Evolutionary conservation across 441 rosid species (phyloP), one percentile per base, ranked within the genome.

Genomic region (Daphne laureola): DNA sequence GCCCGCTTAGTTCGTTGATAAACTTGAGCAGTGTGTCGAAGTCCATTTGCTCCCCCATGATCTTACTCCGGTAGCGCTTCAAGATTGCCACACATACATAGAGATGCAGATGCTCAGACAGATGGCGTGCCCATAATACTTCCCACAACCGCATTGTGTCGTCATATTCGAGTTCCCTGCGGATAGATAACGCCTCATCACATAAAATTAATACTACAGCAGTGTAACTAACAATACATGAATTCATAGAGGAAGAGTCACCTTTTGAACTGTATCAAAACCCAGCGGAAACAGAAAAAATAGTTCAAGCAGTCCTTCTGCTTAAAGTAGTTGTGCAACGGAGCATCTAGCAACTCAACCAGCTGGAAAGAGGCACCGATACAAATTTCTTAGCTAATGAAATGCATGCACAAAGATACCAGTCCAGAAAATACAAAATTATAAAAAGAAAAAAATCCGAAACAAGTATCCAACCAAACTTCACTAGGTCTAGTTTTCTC

Each of bases 261-360:
- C 99, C 99, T 90, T 71, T 90, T 94, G 67, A 94, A 94, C 63
- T 94, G 98, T 61, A 90, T 86, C 38, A 94, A 79, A 67, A 87
- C 62, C 99, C 99, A 94, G 73, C 98, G 99, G 78, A 94, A 94
- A 70, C 99, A 94, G 73, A 94, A 90, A 94, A 94, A 94, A 71
- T 84, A 94, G 76, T 90, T 94, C 84, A 94, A 78, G 76, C 99
- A 94, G 51, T 94, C 98, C 49, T 84, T 87, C 81, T 87, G 87
- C 83, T 72, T 75, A 63, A 90, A 87, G 73, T 94, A 87, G 73
- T 81, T 77, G 57, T 90, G 95, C 78, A 94, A 70, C 7, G 98
- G 99, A 64, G 58, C 55, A 55, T 94, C 99, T 51, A 94, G 77
- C 69, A 87, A 81, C 76, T 94, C 98, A 77, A 90, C 98, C 69